These are phyloP conservation scores for Debaryomyces tyrocola DNA, from an alignment of 805 yeast genomes.

Conservation along the genomic window DNA sequence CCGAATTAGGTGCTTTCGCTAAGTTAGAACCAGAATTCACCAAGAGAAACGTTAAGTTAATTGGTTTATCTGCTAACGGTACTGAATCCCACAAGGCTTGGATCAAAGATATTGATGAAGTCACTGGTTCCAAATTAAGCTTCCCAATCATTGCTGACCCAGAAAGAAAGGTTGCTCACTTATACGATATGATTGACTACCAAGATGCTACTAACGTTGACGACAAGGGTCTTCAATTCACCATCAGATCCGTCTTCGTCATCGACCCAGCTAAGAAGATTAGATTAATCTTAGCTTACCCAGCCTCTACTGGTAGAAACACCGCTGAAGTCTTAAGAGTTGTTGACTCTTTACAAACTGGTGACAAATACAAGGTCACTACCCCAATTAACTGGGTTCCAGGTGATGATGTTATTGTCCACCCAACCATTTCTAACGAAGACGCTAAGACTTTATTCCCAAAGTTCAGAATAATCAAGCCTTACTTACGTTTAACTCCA, in stretches of 20 bases:
- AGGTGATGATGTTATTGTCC: conserved; percentile 91
- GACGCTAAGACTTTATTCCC: conserved; percentile 76
- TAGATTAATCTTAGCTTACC: conserved; percentile 83
- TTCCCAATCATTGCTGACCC: conserved; percentile 93
- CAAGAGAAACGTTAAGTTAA: conserved; percentile 80
- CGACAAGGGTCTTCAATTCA: conserved; percentile 71
- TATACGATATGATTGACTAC: conserved; percentile 70
- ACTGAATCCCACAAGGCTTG: conserved; percentile 78
- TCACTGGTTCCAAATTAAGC: conserved; percentile 69
- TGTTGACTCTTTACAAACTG: conserved; percentile 81
- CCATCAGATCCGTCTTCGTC: conserved; percentile 89
- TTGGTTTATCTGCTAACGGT: conserved; percentile 87
- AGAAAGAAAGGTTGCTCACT: conserved; percentile 74
- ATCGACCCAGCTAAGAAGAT: conserved; percentile 90
- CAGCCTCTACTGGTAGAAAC: conserved; percentile 94
- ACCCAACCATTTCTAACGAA: conserved; percentile 73
- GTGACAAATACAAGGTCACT: conserved; percentile 79
- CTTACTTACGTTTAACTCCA: conserved; percentile 74
- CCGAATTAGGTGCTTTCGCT: conserved; percentile 94
- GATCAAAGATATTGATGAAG: conserved; percentile 90
- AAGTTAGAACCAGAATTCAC: conserved; percentile 85
- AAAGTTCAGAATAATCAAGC: conserved; percentile 81
- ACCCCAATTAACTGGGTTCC: conserved; percentile 91
- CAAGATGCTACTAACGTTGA: conserved; percentile 69
- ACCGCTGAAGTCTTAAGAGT: conserved; percentile 90